Conservation (phyloP, 345 rosid genomes). For the Carallia brachiata region DNA sequence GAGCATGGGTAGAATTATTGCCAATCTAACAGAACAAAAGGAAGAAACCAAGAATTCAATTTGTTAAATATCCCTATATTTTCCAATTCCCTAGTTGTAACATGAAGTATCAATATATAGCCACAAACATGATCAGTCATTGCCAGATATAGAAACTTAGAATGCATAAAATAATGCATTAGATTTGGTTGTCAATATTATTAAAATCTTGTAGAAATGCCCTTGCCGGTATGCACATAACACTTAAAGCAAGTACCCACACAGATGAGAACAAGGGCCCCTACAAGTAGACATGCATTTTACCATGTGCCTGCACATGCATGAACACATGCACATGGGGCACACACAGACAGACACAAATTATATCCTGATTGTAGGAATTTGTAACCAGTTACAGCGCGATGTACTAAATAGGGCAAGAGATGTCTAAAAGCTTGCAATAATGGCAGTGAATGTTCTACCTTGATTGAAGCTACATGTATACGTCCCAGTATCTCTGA, state of each 20-base stretch:
- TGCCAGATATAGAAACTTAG: background rate
- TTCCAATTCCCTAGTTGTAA: background rate
- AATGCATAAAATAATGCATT: background rate
- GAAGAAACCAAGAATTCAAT: background rate
- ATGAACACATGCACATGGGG: background rate
- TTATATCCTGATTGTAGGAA: background rate
- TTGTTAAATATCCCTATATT: background rate
- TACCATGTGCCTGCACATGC: background rate
- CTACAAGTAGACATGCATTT: background rate
- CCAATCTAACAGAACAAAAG: constrained; percentile 55
- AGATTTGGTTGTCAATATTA: background rate
- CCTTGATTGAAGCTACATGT: constrained; percentile 98
- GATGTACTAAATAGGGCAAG: background rate
- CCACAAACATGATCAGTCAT: background rate
- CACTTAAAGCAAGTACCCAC: background rate
- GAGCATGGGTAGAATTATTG: constrained; percentile 86
- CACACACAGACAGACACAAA: background rate
- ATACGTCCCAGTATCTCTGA: constrained; percentile 95
- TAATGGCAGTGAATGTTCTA: constrained; percentile 8
- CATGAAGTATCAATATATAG: background rate
- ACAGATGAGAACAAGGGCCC: background rate
- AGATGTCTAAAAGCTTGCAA: background rate
- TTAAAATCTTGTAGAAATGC: background rate
- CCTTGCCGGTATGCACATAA: no score
- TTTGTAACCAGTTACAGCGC: no score